These are phyloP conservation scores for Fusarium sp. DNA, from an alignment of 2,329 filamentous ascomycete genomes.

Conservation along the genomic window DNA sequence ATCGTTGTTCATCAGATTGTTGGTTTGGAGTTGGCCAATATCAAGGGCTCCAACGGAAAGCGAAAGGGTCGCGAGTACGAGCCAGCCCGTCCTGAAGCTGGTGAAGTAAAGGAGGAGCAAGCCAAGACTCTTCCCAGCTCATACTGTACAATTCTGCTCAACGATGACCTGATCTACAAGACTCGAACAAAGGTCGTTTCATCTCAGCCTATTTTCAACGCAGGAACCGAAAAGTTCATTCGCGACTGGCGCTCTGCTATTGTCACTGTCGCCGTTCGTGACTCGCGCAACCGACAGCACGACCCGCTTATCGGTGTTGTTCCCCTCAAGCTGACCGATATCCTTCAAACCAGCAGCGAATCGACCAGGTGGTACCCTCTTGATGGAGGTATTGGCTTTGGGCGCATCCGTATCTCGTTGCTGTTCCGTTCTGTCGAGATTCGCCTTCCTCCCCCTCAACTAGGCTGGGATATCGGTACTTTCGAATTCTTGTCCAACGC, in stretches of 20 bases:
- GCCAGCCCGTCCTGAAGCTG: conserved; percentile 82
- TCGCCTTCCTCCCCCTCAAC: conserved; percentile 81
- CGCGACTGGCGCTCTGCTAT: conserved; percentile 92
- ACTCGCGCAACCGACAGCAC: conserved; percentile 89
- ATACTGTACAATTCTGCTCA: conserved; percentile 92
- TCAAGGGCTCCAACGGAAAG: conserved; percentile 85
- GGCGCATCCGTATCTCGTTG: conserved; percentile 86
- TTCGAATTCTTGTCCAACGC: conserved; percentile 84
- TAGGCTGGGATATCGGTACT: conserved; percentile 95
- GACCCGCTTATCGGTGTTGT: conserved; percentile 95
- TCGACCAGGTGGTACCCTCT: conserved; percentile 94
- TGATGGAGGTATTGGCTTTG: conserved; percentile 92
- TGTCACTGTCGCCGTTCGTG: conserved; percentile 87
- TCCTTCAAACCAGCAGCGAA: conserved; percentile 89
- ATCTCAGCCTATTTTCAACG: conserved; percentile 96
- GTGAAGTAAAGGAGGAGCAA: conserved; percentile 87
- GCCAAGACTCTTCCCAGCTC: conserved; percentile 83
- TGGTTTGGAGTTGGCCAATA: conserved; percentile 89
- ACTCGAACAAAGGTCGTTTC: conserved; percentile 95
- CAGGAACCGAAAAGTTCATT: conserved; percentile 91
- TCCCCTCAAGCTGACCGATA: conserved; percentile 85
- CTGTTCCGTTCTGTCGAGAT: conserved; percentile 92
- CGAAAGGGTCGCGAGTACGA: conserved; percentile 88
- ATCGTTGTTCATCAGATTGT: conserved; percentile 94
- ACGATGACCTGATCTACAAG: conserved; percentile 90